Evolutionary conservation across 176 grass and related monocot species (phyloP), one percentile per base, ranked within the genome.

Genomic region (Aegilops umbellulata): DNA sequence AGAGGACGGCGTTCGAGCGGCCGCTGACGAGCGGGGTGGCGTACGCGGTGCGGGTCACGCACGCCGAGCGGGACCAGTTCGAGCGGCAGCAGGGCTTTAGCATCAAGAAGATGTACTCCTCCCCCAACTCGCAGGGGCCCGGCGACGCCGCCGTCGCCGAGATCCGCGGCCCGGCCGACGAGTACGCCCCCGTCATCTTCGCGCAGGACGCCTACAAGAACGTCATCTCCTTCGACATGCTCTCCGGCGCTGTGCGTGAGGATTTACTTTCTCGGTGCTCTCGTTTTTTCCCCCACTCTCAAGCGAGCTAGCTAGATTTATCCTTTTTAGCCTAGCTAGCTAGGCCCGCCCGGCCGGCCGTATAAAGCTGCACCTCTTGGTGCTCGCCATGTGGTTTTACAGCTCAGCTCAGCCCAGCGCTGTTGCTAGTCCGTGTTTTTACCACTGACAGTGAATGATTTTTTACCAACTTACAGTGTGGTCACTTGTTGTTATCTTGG

Each of bases 111-210:
- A 93, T 99, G 92, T 95, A 99, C 82, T 91, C 84, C 2, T 91
- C 92, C 60, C 87, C 92, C 47, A 83, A 91, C 36, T 88, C 92
- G 24, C 87, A 87, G 22, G 90, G 84, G 11, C 89, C 73, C 0
- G 80, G 90, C 1, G 88, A 96, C 81, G 92, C 67, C 69, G 79
- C 83, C 61, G 72, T 71, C 16, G 60, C 80, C 4, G 95, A 94
- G 86, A 86, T 86, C 78, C 83, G 63, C 25, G 92, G 89, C 69
- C 60, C 86, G 14, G 88, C 90, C 26, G 85, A 90, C 19, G 97
- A 99, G 91, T 99, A 99, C 68, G 97, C 94, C 6, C 97, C 97
- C 16, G 97, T 94, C 84, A 96, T 99, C 87, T 99, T 99, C 85
- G 97, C 97, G 16, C 97, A 94, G 83, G 97, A 99, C 80, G 44